These are phyloP conservation scores for Herpetospermum pedunculosum DNA, from an alignment of 306 rosid genomes.

Conservation along the genomic window DNA sequence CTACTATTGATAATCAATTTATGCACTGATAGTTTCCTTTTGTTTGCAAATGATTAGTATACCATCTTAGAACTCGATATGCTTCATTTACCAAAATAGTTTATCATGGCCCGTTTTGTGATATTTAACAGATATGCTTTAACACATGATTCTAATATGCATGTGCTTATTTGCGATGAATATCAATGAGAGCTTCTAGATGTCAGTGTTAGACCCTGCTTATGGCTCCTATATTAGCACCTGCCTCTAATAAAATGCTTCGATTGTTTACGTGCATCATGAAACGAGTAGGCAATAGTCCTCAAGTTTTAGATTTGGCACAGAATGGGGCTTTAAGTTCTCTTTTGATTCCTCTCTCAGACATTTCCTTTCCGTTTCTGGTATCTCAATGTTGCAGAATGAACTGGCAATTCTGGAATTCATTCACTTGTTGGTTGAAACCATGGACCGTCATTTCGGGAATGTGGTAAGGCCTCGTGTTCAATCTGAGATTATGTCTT, in stretches of 20 bases:
- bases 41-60: not conserved
- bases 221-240: not conserved
- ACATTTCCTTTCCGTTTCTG: not conserved
- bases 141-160: not conserved
- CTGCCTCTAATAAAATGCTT: not conserved
- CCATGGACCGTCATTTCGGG: constrained; percentile 97
- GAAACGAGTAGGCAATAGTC: not conserved
- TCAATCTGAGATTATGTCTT: not conserved
- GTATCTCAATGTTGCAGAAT: constrained; percentile 39
- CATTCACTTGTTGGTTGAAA: constrained; percentile 87
- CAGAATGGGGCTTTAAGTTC: not conserved
- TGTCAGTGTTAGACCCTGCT: not conserved
- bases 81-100: not conserved
- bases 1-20: not conserved
- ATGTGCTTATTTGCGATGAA: not conserved
- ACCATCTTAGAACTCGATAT: not conserved
- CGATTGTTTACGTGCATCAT: not conserved
- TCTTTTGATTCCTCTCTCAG: not conserved
- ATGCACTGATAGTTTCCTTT: not conserved
- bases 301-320: not conserved
- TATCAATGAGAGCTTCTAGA: not conserved
- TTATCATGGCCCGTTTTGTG: not conserved
- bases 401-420: constrained; percentile 91
- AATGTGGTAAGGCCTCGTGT: constrained; percentile 52
- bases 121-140: not conserved